phyloP scores from a whole-genome alignment of 2,329 filamentous ascomycete species.

The Ceratocystis smalleyi region DNA sequence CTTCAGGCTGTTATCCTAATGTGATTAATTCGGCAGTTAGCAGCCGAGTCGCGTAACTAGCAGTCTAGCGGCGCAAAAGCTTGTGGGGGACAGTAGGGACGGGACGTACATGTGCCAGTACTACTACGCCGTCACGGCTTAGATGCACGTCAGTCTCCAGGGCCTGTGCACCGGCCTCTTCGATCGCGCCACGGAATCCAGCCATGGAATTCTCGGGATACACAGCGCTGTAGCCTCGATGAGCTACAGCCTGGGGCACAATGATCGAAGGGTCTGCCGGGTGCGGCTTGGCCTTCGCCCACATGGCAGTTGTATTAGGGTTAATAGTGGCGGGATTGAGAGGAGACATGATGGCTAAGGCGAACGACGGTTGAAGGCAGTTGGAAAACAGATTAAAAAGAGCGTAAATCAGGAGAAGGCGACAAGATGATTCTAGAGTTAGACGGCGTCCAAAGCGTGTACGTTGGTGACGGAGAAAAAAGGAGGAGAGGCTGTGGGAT shows the following conservation, averaged over 20 bases:
- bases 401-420: background rate
- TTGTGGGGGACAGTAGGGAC: conserved; percentile 18
- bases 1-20: conserved; percentile 56
- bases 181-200: conserved; percentile 57
- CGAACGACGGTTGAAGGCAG: background rate
- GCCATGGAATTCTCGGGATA: conserved; percentile 78
- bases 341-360: background rate
- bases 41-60: background rate
- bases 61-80: too few species aligned
- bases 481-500: too few species aligned
- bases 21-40: background rate
- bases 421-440: too few species aligned
- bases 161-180: conserved; percentile 55
- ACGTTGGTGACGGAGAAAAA: too few species aligned
- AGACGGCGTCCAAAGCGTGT: too few species aligned
- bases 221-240: conserved; percentile 61
- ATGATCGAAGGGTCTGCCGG: conserved; percentile 18
- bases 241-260: conserved; percentile 58
- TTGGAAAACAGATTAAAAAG: background rate
- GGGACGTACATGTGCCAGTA: conserved; percentile 58
- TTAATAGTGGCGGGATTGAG: background rate
- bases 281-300: conserved; percentile 23
- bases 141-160: conserved; percentile 83
- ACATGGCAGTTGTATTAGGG: conserved; percentile 21
- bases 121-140: conserved; percentile 65